Evolutionary conservation across 2,329 filamentous ascomycete species (phyloP).

Genomic region (Cladosporium oxysporum): DNA sequence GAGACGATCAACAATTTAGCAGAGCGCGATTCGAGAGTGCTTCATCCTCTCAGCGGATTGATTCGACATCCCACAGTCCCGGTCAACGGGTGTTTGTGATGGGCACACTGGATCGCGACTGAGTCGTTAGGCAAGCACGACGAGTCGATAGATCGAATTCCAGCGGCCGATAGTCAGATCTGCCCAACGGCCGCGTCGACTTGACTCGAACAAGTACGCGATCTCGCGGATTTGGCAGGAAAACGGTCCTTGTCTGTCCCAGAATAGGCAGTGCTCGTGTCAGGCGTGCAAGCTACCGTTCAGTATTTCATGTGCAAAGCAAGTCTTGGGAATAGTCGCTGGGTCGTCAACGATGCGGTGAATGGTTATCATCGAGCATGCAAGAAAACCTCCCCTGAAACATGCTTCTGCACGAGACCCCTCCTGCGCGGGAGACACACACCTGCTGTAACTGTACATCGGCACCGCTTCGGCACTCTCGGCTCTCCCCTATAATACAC

Average conservation of each 20-base stretch:
- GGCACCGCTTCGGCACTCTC: background rate
- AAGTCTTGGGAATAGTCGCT: background rate
- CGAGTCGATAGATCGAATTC: slow-evolving; percentile 18
- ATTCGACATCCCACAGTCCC: slow-evolving; percentile 4
- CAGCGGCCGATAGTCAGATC: slow-evolving; percentile 20
- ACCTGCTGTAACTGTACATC: background rate
- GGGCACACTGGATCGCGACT: background rate
- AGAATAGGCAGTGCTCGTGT: slow-evolving; percentile 2
- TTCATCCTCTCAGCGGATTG: background rate
- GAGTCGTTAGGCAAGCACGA: slow-evolving; percentile 8
- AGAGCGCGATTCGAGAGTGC: background rate
- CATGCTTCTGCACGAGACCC: slow-evolving; percentile 19
- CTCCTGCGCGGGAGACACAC: background rate
- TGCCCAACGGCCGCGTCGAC: slow-evolving; percentile 11
- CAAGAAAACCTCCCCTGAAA: slow-evolving; percentile 15
- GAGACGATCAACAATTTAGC: background rate
- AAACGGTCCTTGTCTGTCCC: background rate
- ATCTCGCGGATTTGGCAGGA: background rate
- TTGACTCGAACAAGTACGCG: slow-evolving; percentile 4
- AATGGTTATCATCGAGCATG: background rate
- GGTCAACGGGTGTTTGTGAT: slow-evolving; percentile 5
- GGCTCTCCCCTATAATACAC: background rate
- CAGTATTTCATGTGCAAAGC: background rate
- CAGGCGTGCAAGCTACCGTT: background rate
- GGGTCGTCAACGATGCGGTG: background rate